Evolutionary conservation across 805 yeast species (phyloP).

Genomic region (Blastobotrys parvus): DNA sequence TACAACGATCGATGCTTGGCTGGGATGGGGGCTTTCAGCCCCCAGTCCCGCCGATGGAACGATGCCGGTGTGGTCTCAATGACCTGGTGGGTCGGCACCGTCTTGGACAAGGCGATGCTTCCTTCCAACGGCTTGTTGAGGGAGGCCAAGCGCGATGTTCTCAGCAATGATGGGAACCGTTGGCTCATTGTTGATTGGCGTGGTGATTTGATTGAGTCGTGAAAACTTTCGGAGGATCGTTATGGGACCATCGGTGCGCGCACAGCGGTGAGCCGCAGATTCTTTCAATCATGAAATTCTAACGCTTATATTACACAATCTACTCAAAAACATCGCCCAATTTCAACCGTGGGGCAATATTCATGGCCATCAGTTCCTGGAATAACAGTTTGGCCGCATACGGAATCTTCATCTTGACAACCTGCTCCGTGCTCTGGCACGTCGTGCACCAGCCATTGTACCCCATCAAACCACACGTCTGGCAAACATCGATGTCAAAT

Average conservation of each 20-base stretch:
- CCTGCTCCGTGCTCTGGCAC: conserved; percentile 79
- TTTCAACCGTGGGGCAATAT: conserved; percentile 91
- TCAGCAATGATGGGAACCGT: conserved; percentile 1
- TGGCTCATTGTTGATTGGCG: background rate
- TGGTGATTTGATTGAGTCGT: background rate
- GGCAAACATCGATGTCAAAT: conserved; percentile 93
- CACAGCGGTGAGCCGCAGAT: no score
- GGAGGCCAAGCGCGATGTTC: conserved; percentile 4
- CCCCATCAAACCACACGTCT: conserved; percentile 93
- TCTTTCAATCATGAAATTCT: no score
- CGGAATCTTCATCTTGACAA: conserved; percentile 92
- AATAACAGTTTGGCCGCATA: conserved; percentile 96
- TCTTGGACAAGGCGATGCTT: background rate
- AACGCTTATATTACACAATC: no score
- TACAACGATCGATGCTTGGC: conserved; percentile 19
- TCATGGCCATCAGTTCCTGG: conserved; percentile 98
- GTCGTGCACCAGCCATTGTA: conserved; percentile 97
- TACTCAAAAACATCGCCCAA: conserved; percentile 74
- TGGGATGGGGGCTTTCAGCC: conserved; percentile 27
- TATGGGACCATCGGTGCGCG: no score
- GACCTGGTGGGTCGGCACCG: conserved; percentile 24
- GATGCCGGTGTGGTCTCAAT: conserved; percentile 26
- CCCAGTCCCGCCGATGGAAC: conserved; percentile 29
- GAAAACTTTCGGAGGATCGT: background rate
- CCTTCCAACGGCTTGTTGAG: conserved; percentile 3